Base-by-base conservation (phyloP, 176 grass and related monocot species). In the Avena eriantha region DNA sequence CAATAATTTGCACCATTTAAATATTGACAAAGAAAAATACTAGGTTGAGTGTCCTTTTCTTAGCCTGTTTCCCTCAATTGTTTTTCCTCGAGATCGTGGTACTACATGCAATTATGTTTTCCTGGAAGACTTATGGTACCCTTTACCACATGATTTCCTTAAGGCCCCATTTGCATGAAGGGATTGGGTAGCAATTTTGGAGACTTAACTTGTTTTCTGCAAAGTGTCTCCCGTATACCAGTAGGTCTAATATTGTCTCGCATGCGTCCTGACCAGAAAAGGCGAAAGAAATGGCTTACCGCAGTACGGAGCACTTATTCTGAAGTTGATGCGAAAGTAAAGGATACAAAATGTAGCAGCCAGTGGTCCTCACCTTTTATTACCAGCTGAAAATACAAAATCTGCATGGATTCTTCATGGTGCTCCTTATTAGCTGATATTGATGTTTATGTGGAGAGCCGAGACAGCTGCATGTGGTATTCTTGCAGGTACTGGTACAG, bases 331-430 rank as follows among this genome's bases (percentile, higher is more conserved):
- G 3, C 31, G 18, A 14, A 71, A 77, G 50, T 43, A 76, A 61
- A 80, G 60, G 41, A 59, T 77, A 80, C 18, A 81, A 60, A 50
- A 84, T 84, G 51, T 82, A 88, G 81, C 12, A 51, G 16, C 36
- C 43, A 83, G 21, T 65, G 64, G 54, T 78, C 54, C 31, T 66
- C 63, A 66, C 64, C 64, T 90, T 72, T 87, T 90, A 73, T 83
- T 87, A 80, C 55, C 33, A 83, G 17, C 21, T 83, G 74, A 77
- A 59, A 69, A 80, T 68, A 81, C 21, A 55, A 81, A 72, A 82
- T 78, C 43, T 79, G 64, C 59, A 34, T 73, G 45, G 54, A 86
- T 86, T 83, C 64, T 86, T 90, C 56, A 73, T 77, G 33, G 73
- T 35, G 76, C 29, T 59, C 46, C 51, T 18, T 49, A 76, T 53